Evolutionary conservation across 2,329 filamentous ascomycete genomes (phyloP).

Genomic region (Fonsecaea erecta): DNA sequence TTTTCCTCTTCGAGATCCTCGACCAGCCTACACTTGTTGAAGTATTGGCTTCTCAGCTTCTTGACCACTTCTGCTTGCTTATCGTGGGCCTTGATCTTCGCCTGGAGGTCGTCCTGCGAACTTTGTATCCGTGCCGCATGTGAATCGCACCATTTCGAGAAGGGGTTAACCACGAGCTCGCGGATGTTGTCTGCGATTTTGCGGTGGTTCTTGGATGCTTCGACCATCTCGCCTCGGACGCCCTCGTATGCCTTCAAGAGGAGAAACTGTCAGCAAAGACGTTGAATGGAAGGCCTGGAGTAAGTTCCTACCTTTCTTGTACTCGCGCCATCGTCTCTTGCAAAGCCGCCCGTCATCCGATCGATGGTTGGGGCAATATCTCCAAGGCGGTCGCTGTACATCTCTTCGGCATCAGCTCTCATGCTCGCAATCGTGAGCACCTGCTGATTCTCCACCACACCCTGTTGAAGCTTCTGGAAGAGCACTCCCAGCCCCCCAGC

Average conservation of each 20-base stretch:
- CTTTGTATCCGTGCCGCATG: slow-evolving; percentile 90
- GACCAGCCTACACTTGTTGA: slow-evolving; percentile 96
- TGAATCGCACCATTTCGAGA: slow-evolving; percentile 93
- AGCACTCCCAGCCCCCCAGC: slow-evolving; percentile 92
- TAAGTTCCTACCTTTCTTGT: slow-evolving; percentile 75
- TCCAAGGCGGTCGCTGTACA: slow-evolving; percentile 78
- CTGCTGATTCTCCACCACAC: slow-evolving; percentile 92
- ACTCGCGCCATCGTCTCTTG: slow-evolving; percentile 91
- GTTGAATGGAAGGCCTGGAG: not conserved
- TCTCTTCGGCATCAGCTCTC: slow-evolving; percentile 93
- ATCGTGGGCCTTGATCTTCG: slow-evolving; percentile 88
- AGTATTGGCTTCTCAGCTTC: slow-evolving; percentile 94
- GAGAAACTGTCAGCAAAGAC: slow-evolving; percentile 12
- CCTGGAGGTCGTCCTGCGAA: slow-evolving; percentile 91
- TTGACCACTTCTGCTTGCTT: slow-evolving; percentile 87
- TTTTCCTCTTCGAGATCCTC: slow-evolving; percentile 98
- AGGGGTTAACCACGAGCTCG: slow-evolving; percentile 91
- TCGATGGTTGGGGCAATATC: slow-evolving; percentile 84
- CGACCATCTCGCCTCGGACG: slow-evolving; percentile 88
- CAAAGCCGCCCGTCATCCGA: slow-evolving; percentile 81
- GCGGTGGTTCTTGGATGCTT: slow-evolving; percentile 84
- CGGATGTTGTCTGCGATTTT: slow-evolving; percentile 97
- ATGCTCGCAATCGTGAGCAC: slow-evolving; percentile 87
- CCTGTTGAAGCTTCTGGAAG: slow-evolving; percentile 96
- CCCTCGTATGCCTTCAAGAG: slow-evolving; percentile 81